Evolutionary conservation across 2,329 filamentous ascomycete genomes (phyloP).

Genomic region (Fusarium concolor): DNA sequence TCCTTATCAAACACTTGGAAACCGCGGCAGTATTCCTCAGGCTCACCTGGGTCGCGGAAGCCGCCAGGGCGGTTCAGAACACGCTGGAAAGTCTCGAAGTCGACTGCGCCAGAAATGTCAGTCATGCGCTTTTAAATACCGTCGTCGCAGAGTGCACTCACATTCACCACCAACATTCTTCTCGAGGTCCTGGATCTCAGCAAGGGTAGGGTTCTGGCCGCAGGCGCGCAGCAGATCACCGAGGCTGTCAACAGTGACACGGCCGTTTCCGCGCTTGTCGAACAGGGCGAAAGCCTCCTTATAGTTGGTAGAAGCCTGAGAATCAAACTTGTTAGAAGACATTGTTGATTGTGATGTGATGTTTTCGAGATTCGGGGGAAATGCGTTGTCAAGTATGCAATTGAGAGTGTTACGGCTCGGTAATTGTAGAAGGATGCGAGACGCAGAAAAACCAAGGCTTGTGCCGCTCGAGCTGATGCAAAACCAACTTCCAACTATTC

Average conservation of each 20-base stretch:
- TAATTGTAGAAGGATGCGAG: conserved; percentile 27
- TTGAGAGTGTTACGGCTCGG: conserved; percentile 31
- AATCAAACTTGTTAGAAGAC: conserved; percentile 65
- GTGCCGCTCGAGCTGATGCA: conserved; percentile 36
- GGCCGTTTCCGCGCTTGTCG: conserved; percentile 98
- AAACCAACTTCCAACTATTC: conserved; percentile 42
- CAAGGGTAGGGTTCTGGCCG: conserved; percentile 95
- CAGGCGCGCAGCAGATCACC: conserved; percentile 96
- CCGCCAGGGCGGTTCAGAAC: conserved; percentile 97
- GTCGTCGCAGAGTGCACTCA: conserved; percentile 63
- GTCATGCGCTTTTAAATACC: not conserved
- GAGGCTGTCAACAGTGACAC: conserved; percentile 85
- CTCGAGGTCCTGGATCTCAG: conserved; percentile 93
- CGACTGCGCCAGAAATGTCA: conserved; percentile 69
- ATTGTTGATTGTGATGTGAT: conserved; percentile 49
- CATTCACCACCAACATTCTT: conserved; percentile 90
- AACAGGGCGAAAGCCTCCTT: conserved; percentile 99
- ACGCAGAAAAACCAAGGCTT: conserved; percentile 23
- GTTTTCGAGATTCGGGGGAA: conserved; percentile 1
- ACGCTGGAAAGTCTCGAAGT: conserved; percentile 97
- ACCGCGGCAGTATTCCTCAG: conserved; percentile 97
- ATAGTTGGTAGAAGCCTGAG: conserved; percentile 92
- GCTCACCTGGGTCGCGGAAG: conserved; percentile 97
- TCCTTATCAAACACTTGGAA: conserved; percentile 99
- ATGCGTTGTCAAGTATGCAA: conserved; percentile 21